phyloP scores from a whole-genome alignment of 257 asterid species.

The Salvia rosmarinus region DNA sequence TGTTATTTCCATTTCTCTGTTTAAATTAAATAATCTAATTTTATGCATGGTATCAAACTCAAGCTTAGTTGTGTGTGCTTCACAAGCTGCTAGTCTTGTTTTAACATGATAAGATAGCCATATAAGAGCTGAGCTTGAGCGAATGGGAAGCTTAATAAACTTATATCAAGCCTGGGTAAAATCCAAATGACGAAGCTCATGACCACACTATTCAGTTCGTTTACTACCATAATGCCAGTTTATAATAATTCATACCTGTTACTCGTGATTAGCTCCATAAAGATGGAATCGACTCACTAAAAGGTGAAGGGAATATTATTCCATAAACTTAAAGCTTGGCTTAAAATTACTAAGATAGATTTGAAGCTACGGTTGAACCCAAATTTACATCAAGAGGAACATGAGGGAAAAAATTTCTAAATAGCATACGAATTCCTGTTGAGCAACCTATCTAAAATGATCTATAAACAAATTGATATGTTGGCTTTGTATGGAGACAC shows the following conservation, averaged over 20 bases:
- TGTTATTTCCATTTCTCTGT: no score
- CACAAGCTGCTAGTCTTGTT: background rate
- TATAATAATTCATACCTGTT: background rate
- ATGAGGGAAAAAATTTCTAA: background rate
- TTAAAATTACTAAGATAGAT: background rate
- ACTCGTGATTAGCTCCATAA: background rate
- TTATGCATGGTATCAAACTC: background rate
- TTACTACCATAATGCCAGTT: background rate
- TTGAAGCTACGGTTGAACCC: background rate
- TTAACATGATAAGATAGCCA: background rate
- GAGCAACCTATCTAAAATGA: no score
- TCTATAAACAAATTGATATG: background rate
- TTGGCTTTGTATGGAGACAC: background rate
- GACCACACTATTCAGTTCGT: no score
- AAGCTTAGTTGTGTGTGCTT: background rate
- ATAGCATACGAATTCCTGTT: background rate
- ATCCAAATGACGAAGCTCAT: no score
- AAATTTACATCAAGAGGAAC: background rate
- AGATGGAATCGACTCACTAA: no score
- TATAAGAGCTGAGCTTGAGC: background rate
- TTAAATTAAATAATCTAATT: no score
- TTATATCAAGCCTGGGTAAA: background rate
- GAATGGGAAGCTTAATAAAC: background rate
- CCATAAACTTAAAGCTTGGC: background rate
- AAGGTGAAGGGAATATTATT: no score